These are phyloP conservation scores for Cladophialophora carrionii DNA, from an alignment of 2,329 filamentous ascomycete genomes.

Conservation along the genomic window DNA sequence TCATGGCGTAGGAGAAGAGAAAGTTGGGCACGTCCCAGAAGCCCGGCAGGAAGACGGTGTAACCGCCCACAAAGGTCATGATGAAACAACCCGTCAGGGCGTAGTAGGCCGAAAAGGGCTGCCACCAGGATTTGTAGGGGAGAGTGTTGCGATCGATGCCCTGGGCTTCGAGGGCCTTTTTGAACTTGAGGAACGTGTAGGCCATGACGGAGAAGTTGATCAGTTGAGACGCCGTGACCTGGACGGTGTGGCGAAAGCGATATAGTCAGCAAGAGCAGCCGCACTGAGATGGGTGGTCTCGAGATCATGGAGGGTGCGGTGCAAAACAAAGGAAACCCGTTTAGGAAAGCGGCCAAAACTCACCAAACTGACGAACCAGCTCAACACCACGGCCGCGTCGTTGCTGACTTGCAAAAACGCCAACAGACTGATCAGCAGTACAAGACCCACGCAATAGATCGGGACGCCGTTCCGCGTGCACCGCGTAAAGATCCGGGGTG, in stretches of 20 bases:
- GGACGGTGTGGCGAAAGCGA: neutral
- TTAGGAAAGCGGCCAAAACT: conserved; percentile 28
- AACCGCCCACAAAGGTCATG: conserved; percentile 76
- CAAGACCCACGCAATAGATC: conserved; percentile 69
- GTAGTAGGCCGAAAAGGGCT: conserved; percentile 73
- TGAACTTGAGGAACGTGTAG: conserved; percentile 72
- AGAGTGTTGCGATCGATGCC: conserved; percentile 68
- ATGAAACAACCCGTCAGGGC: conserved; percentile 65
- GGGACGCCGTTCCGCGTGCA: conserved; percentile 71
- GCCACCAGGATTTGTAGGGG: conserved; percentile 70
- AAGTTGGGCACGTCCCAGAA: conserved; percentile 72
- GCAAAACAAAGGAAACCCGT: too few relatives aligned
- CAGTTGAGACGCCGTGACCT: conserved; percentile 72
- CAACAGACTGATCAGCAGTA: conserved; percentile 69
- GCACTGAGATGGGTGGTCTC: too few relatives aligned
- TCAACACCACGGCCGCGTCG: conserved; percentile 67
- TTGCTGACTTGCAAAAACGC: conserved; percentile 74
- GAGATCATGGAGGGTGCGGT: too few relatives aligned
- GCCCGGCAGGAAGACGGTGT: conserved; percentile 71
- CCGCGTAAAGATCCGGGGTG: conserved; percentile 63
- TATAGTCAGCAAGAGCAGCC: neutral
- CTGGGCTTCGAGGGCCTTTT: conserved; percentile 69
- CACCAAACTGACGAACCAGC: conserved; percentile 71
- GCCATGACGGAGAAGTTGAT: conserved; percentile 73
- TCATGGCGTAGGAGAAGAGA: conserved; percentile 76